Evolutionary conservation across 768 basidiomycete genomes (phyloP), one percentile per base, ranked within the genome.

Genomic region (Boletus rufocinnamomeus): DNA sequence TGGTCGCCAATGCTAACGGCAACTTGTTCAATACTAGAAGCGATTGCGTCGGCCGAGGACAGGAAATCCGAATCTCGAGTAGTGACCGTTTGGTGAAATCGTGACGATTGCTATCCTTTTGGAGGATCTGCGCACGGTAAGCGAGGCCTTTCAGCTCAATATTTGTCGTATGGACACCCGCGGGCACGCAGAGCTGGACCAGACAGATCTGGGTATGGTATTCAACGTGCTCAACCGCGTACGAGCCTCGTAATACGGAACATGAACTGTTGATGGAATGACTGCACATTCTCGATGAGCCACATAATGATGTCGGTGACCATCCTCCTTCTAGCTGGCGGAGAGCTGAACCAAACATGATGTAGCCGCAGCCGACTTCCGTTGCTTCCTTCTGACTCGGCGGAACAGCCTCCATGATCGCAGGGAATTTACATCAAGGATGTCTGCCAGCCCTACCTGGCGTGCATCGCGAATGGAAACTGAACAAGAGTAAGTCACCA

Each of bases 41-140:
- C 19, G 43, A 40, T 37, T 21, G 27, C 23, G 9, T 69, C 67
- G 67, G 67, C 66, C 66, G 61, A 66, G 62, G 52, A 58, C 58
- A 25, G 13, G 35, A 57, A 59, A 43, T 38, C 58, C 64, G 60
- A 58, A 63, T 21, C 21, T 27, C 19, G 32, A 23, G 23, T n/a
- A 19, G 48, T 16, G 9, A 23, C 16, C 5, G 16, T 35, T 2
- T 23, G 32, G 14, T 49, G 16, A 23, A 25, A 19, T 19, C 50
- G 23, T 25, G 16, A 23, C 7, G 48, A 9, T 9, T 17, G 2
- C 5, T 17, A 10, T 35, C 14, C 21, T 4, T 19, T 17, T 19
- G 4, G 35, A 37, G 35, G 23, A 23, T 16, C 23, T 16, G 21
- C 3, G 16, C 32, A n/a, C 9, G 19, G 50, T 27, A 27, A 27